A percentile compares a stretch with the other conserved stretches of the same genome.
phyloP scores from a whole-genome alignment of 2,329 filamentous ascomycete genomes.

The Amauroascus verrucosus region DNA sequence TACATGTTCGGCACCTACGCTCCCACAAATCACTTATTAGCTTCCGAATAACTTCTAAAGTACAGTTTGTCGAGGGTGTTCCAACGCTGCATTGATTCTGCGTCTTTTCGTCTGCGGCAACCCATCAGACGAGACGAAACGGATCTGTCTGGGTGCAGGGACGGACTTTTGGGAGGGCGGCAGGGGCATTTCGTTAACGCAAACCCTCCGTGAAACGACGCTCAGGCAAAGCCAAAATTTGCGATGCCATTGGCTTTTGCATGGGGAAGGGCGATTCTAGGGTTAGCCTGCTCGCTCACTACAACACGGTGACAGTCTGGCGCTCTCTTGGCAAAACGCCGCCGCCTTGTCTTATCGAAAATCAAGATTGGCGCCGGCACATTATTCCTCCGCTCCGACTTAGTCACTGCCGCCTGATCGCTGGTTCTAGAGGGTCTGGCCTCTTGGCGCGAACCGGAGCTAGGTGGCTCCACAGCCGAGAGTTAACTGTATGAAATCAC shows the following conservation, averaged over 20 bases:
- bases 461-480: too few species aligned
- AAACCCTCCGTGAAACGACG: not conserved
- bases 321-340: too few species aligned
- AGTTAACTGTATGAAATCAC: too few species aligned
- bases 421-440: too few species aligned
- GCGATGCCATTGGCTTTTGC: not conserved
- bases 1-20: constrained; percentile 58
- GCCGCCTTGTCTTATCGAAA: too few species aligned
- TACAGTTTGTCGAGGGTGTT: constrained; percentile 18
- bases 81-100: constrained; percentile 68
- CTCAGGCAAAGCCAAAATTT: not conserved
- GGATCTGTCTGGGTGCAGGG: constrained; percentile 42
- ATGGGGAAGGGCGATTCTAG: not conserved
- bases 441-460: too few species aligned
- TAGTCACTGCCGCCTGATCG: too few species aligned
- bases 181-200: not conserved
- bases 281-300: not conserved
- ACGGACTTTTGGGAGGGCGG: constrained; percentile 20
- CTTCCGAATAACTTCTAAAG: not conserved
- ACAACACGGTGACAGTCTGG: too few species aligned
- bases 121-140: constrained; percentile 73
- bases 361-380: too few species aligned
- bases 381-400: too few species aligned
- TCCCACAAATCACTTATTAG: not conserved
- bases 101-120: constrained; percentile 69